Conservation (phyloP, 1,284 basidiomycete species). For the Marasmius oreades region DNA sequence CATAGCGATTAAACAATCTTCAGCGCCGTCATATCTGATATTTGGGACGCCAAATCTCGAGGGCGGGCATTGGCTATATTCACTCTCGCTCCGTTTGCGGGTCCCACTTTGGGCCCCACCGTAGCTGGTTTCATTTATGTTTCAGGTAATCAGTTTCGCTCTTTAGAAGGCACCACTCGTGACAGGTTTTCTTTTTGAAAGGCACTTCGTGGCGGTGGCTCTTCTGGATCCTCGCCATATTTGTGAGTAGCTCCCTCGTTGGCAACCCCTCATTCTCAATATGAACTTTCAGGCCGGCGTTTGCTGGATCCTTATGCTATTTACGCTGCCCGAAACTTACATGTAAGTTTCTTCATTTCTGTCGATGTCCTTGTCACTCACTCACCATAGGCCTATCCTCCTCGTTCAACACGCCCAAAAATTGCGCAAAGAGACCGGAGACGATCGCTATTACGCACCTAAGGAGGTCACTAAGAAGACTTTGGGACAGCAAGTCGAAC, state of each 20-base stretch:
- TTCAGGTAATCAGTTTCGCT: not conserved
- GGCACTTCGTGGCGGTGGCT: constrained; percentile 68
- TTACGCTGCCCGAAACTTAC: constrained; percentile 78
- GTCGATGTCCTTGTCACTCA: not conserved
- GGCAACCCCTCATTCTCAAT: not conserved
- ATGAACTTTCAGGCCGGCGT: constrained; percentile 30
- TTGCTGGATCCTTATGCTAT: constrained; percentile 49
- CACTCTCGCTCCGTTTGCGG: constrained; percentile 74
- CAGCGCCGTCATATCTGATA: constrained; percentile 53
- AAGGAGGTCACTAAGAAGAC: constrained; percentile 41
- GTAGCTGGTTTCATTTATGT: constrained; percentile 55
- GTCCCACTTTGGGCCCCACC: constrained; percentile 54
- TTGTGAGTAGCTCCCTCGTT: constrained; percentile 39
- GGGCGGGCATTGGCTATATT: constrained; percentile 72
- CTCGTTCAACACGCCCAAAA: constrained; percentile 43
- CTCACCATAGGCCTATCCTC: constrained; percentile 44
- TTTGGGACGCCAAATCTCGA: constrained; percentile 67
- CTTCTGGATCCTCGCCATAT: constrained; percentile 73
- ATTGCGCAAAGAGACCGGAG: constrained; percentile 53
- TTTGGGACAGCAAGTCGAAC: constrained; percentile 40
- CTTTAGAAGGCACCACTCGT: not conserved
- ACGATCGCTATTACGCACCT: constrained; percentile 57
- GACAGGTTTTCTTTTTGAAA: constrained; percentile 13
- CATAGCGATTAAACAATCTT: not conserved
- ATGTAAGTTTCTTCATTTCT: constrained; percentile 27